Percentiles rank a stretch among this genome's conserved stretches.
These are phyloP conservation scores for Citrus reticulata DNA, from an alignment of 345 rosid genomes.

Conservation along the genomic window DNA sequence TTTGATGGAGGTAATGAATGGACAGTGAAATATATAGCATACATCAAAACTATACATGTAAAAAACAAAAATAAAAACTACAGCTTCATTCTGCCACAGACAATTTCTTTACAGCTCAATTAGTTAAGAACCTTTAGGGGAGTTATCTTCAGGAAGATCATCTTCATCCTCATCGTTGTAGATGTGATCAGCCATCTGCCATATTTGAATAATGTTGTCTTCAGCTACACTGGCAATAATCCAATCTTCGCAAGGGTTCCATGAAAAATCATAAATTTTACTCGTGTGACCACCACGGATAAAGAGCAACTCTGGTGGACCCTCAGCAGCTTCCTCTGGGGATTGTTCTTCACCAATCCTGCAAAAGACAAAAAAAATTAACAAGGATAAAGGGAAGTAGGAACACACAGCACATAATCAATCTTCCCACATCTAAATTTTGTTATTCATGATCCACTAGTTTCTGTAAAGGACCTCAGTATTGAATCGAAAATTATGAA, in stretches of 20 bases:
- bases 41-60: background rate
- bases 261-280: constrained; percentile 94
- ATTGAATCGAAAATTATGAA: too few species aligned
- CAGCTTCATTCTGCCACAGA: background rate
- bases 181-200: constrained; percentile 99
- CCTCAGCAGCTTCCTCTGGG: constrained; percentile 87
- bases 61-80: too few species aligned
- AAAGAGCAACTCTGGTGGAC: constrained; percentile 95
- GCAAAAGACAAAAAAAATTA: background rate
- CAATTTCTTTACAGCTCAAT: background rate
- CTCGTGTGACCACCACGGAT: constrained; percentile 98
- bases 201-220: constrained; percentile 95
- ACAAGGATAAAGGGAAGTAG: background rate
- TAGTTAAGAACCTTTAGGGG: constrained; percentile 46
- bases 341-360: constrained; percentile 78
- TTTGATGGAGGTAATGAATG: background rate
- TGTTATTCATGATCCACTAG: background rate
- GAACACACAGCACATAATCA: too few species aligned
- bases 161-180: constrained; percentile 76
- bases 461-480: too few species aligned
- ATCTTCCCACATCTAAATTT: too few species aligned
- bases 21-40: too few species aligned
- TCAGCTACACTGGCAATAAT: constrained; percentile 92
- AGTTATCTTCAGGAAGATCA: constrained; percentile 76
- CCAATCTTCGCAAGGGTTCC: constrained; percentile 99